phyloP scores from a whole-genome alignment of 371 early-diverging fungal species.

The Chytridium lagenaria region DNA sequence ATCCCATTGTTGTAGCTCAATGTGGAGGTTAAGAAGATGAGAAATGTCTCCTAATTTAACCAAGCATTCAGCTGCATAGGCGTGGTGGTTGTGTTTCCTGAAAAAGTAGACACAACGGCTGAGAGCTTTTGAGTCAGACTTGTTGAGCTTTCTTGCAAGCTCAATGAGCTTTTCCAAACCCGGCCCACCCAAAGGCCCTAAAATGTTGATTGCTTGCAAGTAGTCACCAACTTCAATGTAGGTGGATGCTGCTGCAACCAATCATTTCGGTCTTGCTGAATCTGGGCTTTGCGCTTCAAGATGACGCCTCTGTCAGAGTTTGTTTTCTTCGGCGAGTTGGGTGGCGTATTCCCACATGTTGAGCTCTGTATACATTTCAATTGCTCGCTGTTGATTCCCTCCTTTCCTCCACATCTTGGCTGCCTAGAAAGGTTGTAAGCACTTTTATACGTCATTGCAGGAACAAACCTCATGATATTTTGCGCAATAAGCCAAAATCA shows the following conservation, averaged over 20 bases:
- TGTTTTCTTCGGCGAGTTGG: slow-evolving; percentile 53
- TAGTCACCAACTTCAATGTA: slow-evolving; percentile 61
- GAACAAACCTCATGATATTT: slow-evolving; percentile 54
- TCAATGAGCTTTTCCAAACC: slow-evolving; percentile 55
- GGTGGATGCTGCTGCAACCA: slow-evolving; percentile 59
- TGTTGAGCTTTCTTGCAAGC: slow-evolving; percentile 48
- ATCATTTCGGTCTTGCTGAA: slow-evolving; percentile 56
- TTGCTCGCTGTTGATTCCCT: slow-evolving; percentile 52
- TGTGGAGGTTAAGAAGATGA: slow-evolving; percentile 48
- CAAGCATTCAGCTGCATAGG: slow-evolving; percentile 53
- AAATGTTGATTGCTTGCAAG: slow-evolving; percentile 56
- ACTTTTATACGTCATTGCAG: too few species aligned
- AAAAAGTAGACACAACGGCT: slow-evolving; percentile 54
- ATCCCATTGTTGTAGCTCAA: slow-evolving; percentile 58
- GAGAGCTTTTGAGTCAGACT: slow-evolving; percentile 50
- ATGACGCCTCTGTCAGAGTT: slow-evolving; percentile 46
- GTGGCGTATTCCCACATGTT: slow-evolving; percentile 63
- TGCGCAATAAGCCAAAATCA: slow-evolving; percentile 49
- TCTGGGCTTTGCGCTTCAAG: slow-evolving; percentile 56
- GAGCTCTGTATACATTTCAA: slow-evolving; percentile 62
- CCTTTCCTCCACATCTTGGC: slow-evolving; percentile 50
- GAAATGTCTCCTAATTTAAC: slow-evolving; percentile 54
- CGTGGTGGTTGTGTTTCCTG: slow-evolving; percentile 42
- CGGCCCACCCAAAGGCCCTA: slow-evolving; percentile 47
- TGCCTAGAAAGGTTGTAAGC: slow-evolving; percentile 48